Conservation (phyloP, 2,329 filamentous ascomycete genomes). For the Beauveria asiatica region DNA sequence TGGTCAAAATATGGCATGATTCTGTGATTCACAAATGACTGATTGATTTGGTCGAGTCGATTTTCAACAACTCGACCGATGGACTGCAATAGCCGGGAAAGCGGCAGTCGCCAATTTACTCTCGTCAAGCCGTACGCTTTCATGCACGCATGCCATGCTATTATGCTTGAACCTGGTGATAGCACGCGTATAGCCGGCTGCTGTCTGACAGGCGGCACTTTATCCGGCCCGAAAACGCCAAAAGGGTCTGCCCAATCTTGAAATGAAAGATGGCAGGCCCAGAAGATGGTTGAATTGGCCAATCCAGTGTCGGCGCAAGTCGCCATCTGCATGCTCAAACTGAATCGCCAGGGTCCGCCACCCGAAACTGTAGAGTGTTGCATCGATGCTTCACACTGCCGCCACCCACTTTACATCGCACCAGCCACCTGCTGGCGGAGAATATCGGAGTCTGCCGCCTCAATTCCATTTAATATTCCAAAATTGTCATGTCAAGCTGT, state of each 20-base stretch:
- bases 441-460: not conserved
- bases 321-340: slow-evolving; percentile 8
- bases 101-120: not conserved
- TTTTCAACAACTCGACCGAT: not conserved
- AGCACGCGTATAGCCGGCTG: not conserved
- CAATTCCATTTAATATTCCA: not conserved
- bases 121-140: not conserved
- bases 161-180: not conserved
- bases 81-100: not conserved
- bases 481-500: not conserved
- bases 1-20: not conserved
- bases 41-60: not conserved
- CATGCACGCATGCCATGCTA: not conserved
- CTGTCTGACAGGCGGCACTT: not conserved
- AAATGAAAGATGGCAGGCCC: not conserved
- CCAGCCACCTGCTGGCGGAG: not conserved
- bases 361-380: slow-evolving; percentile 38
- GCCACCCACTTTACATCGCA: slow-evolving; percentile 13
- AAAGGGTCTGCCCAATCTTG: not conserved
- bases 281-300: not conserved
- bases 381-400: slow-evolving; percentile 37
- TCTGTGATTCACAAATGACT: not conserved
- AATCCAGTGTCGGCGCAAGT: not conserved
- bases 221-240: not conserved
- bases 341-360: slow-evolving; percentile 13